These are phyloP conservation scores for Citrullus amarus DNA, from an alignment of 306 rosid species.

Conservation along the genomic window DNA sequence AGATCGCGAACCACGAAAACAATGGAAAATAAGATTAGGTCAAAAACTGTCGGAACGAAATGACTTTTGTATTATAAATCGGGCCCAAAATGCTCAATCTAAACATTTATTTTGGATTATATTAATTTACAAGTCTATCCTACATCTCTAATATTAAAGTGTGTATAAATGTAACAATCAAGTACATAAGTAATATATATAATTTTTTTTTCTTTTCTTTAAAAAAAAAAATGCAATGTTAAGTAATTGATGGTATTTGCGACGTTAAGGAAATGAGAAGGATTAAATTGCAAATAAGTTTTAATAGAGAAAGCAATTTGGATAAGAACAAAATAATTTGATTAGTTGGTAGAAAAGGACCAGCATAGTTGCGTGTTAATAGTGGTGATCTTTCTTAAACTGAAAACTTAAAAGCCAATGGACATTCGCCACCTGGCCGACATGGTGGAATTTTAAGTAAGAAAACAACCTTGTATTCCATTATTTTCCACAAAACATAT, in stretches of 20 bases:
- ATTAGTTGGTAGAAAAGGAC: background rate
- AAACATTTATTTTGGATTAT: no score
- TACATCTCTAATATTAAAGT: no score
- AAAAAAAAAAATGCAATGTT: no score
- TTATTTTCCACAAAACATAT: background rate
- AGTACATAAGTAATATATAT: no score
- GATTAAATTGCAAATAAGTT: background rate
- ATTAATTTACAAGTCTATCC: no score
- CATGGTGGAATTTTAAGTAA: background rate
- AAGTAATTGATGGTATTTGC: background rate
- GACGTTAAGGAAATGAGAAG: background rate
- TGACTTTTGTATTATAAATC: no score
- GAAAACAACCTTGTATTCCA: background rate
- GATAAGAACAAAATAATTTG: background rate
- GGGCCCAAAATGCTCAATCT: no score
- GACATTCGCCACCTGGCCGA: background rate
- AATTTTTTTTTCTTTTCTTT: no score
- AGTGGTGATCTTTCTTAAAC: background rate
- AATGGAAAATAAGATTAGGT: no score
- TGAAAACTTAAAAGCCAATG: background rate
- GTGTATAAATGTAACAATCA: no score
- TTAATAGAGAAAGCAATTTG: background rate
- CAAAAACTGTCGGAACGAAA: no score
- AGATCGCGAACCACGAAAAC: no score
- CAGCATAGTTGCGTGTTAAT: background rate